Conservation (phyloP, 345 rosid species). For the Corymbia maculata region DNA sequence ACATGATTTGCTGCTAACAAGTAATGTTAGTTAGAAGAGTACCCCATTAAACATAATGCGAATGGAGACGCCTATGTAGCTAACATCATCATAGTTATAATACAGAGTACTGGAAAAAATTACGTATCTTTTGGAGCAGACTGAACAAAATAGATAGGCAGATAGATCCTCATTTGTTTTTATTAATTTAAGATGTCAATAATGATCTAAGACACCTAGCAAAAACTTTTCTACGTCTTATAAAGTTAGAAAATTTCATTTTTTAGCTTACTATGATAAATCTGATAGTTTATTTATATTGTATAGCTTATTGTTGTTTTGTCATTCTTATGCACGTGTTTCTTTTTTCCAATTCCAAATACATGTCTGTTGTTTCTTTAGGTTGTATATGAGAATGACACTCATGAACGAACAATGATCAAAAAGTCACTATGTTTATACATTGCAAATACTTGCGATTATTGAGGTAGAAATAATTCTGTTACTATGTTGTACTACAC, state of each 20-base stretch:
- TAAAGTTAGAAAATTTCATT: neutral
- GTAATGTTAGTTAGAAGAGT: constrained; percentile 49
- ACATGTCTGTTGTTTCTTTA: constrained; percentile 2
- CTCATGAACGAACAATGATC: constrained; percentile 79
- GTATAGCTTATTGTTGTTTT: too few relatives aligned
- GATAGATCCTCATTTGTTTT: too few relatives aligned
- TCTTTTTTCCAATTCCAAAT: neutral
- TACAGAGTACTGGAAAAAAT: constrained; percentile 56
- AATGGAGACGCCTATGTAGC: constrained; percentile 69
- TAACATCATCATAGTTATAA: constrained; percentile 70
- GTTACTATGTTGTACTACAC: neutral
- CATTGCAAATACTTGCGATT: constrained; percentile 60
- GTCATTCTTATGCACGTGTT: neutral
- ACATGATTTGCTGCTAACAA: constrained; percentile 56
- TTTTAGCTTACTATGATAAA: neutral
- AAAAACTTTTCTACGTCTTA: neutral
- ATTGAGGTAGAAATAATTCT: constrained; percentile 44
- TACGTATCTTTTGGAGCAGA: constrained; percentile 61
- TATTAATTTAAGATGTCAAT: too few relatives aligned
- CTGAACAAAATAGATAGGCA: constrained; percentile 76
- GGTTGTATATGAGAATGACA: constrained; percentile 82
- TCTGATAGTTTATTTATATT: neutral
- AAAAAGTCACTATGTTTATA: constrained; percentile 72
- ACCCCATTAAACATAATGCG: constrained; percentile 67
- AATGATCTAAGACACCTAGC: neutral